Evolutionary conservation across 768 basidiomycete species (phyloP), one percentile per base, ranked within the genome.

Genomic region (Tephrocybe sp.): DNA sequence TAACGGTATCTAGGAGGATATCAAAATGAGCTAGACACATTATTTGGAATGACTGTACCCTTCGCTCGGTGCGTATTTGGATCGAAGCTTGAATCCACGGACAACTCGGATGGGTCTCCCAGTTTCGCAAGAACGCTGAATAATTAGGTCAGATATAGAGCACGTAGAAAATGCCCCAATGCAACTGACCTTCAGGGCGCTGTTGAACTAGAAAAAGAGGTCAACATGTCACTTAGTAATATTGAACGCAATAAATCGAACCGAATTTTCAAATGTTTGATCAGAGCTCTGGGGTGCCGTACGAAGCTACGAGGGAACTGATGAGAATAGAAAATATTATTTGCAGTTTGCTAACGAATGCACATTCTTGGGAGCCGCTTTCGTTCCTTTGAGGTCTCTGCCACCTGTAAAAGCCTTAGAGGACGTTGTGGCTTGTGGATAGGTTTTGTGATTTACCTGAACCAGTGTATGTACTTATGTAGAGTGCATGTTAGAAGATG

Each of bases 251-350:
- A 41, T 38, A 1, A 5, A 13, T 35, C 72, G 41, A 52, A 78
- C 78, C 7, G 63, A 65, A 54, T 88, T 79, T 9, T 92, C 87
- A 54, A 93, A 95, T 2, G 74, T 76, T 64, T 96, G 93, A 63
- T 95, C 83, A 42, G 73, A 86, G 56, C 84, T 91, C 64, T 97
- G 94, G 4, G 85, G 86, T 8, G 88, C 94, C 0, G 93, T 95
- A 12, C 94, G 87, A 37, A 96, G 83, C 89, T 92, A 44, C n/a
- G 45, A 41, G 24, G 34, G 41, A 32, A 30, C 26, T 24, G 9
- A 24, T 50, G 16, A 50, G 32, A 27, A 25, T 35, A 9, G 22
- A 27, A 25, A 30, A 24, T 16, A 13, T 12, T 15, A 19, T 12
- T 13, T 15, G 5, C 5, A 37, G 22, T 22, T 24, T 5, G n/a